A percentile compares a stretch with the other conserved stretches of the same genome.
Conservation (phyloP, 495 filamentous ascomycete genomes). For the Penicillium turbatum region DNA sequence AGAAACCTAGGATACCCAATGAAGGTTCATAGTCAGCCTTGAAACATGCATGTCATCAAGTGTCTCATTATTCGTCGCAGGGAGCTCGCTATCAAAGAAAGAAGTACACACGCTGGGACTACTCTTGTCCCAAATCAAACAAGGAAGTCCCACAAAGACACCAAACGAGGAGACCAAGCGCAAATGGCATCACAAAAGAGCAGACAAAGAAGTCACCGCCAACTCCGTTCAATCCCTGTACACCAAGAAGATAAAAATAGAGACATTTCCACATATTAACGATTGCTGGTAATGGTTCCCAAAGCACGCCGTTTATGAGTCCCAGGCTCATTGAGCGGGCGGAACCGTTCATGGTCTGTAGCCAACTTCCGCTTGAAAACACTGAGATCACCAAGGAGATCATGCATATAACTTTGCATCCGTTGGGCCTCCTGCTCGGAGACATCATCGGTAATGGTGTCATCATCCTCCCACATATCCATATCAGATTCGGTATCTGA, state of each 20-base stretch:
- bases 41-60: slow-evolving; percentile 22
- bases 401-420: slow-evolving; percentile 64
- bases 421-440: slow-evolving; percentile 47
- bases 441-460: slow-evolving; percentile 18
- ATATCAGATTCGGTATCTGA: slow-evolving; percentile 31
- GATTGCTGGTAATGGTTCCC: slow-evolving; percentile 33
- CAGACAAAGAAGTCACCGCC: slow-evolving; percentile 16
- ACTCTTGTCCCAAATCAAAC: slow-evolving; percentile 8
- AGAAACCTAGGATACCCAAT: slow-evolving; percentile 7
- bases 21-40: slow-evolving; percentile 1
- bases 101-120: slow-evolving; percentile 19
- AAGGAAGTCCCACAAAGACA: slow-evolving; percentile 5
- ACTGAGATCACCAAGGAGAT: slow-evolving; percentile 69
- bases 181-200: slow-evolving; percentile 6
- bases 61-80: slow-evolving; percentile 27
- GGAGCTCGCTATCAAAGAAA: slow-evolving; percentile 26
- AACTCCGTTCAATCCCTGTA: slow-evolving; percentile 23
- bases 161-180: background rate
- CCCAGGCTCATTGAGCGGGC: slow-evolving; percentile 21
- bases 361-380: slow-evolving; percentile 79
- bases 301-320: slow-evolving; percentile 35
- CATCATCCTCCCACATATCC: slow-evolving; percentile 44
- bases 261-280: slow-evolving; percentile 20
- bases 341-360: slow-evolving; percentile 66
- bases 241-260: slow-evolving; percentile 22